Evolutionary conservation across 2,329 filamentous ascomycete genomes (phyloP), one percentile per base, ranked within the genome.

Genomic region (Curvularia lunata): DNA sequence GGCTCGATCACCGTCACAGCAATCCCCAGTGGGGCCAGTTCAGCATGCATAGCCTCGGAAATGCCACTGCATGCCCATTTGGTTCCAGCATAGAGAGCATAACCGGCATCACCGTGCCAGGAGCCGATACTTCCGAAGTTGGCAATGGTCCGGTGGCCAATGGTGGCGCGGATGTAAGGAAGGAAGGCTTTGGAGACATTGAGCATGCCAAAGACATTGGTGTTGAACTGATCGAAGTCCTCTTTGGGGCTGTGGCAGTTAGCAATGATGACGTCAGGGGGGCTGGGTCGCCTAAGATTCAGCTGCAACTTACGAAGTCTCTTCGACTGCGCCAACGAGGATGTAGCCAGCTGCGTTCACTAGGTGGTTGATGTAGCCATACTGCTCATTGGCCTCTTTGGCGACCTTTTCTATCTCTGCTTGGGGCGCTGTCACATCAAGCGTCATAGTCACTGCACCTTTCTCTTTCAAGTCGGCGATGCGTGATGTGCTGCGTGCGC

Each of bases 201-300:
- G 50, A 84, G 68, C 7, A 76, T 70, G 2, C 83, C 84, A 59
- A 85, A 82, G 28, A 86, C 81, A 54, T 86, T 86, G 30, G 82
- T 83, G 65, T 82, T 78, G 68, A 84, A 84, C 10, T 69, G 62
- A 21, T 76, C 69, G 41, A 72, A 71, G 21, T 78, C 75, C 64
- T 83, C 79, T n/a, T 73, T 66, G 10, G 74, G 73, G 9, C 76
- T 77, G 37, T 23, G 21, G 9, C 19, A 41, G 10, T 41, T 12
- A 23, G 18, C 23, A 12, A 13, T 10, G 38, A 41, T n/a, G 16
- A 3, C 12, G 1, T 37, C 13, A 5, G 16, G 32, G 4, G n/a
- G 16, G 32, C 13, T 37, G 13, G 4, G 16, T n/a, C 13, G 7
- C 32, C 32, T 37, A n/a, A 16, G 12, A 6, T n/a, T 37, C 5